Percentiles rank a stretch among this genome's conserved stretches.
Evolutionary conservation across 768 basidiomycete genomes (phyloP).

Genomic region (Kwoniella pini): DNA sequence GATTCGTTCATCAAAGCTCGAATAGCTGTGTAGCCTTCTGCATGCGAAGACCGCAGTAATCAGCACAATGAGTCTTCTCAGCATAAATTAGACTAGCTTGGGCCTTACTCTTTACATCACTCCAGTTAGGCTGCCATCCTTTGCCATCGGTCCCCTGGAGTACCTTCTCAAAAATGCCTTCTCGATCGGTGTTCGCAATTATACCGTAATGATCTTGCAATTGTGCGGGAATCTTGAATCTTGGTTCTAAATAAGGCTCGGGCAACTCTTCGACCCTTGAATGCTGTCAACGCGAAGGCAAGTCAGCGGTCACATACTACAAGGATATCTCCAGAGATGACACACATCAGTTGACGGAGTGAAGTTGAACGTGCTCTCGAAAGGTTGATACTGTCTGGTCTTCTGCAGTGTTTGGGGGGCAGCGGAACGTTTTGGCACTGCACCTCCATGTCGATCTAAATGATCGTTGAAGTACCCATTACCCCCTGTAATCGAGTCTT

Average conservation of each 20-base stretch:
- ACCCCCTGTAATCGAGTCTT: too few relatives aligned
- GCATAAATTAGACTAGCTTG: too few relatives aligned
- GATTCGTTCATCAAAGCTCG: neutral
- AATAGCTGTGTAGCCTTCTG: too few relatives aligned
- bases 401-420: too few relatives aligned
- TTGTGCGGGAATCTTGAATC: conserved; percentile 6
- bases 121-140: neutral
- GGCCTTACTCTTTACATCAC: conserved; percentile 1
- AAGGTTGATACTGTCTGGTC: too few relatives aligned
- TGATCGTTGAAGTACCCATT: too few relatives aligned
- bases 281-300: too few relatives aligned
- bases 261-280: neutral
- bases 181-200: neutral
- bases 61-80: too few relatives aligned
- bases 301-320: too few relatives aligned
- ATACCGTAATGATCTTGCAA: neutral
- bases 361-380: conserved; percentile 6
- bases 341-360: conserved; percentile 5
- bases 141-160: neutral
- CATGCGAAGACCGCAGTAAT: too few relatives aligned
- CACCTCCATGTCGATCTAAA: too few relatives aligned
- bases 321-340: neutral
- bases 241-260: neutral
- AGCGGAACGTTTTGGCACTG: too few relatives aligned
- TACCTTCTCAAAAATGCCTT: neutral